Base-by-base conservation (phyloP, 176 grass and related monocot species). In the Musa beccarii region DNA sequence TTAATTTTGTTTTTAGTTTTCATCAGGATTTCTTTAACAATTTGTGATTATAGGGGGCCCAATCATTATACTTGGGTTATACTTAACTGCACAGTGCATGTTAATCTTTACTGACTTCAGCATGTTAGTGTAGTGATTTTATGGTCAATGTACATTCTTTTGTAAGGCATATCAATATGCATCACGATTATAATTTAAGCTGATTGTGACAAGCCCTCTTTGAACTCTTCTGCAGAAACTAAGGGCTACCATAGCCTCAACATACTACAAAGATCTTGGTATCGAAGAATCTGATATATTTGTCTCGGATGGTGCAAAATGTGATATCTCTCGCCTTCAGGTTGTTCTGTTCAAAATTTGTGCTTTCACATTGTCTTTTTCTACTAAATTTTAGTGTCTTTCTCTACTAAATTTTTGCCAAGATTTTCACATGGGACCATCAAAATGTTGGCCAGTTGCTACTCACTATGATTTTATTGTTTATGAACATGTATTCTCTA, bases 281-380 rank as follows among this genome's bases (percentile, higher is more conserved):
- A 94, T 98, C 74, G 81, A 89, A 51, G 90, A 98, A 76, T 59
- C 86, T 16, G 95, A 98, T 66, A 91, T 98, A 73, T 94, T 94
- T 79, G 90, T 98, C 73, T 98, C 95, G 75, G 95, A 98, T 84
- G 90, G 95, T 80, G 95, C 95, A 22, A 98, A 98, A 85, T 98
- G 95, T 87, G 90, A 98, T 77, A 98, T 98, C 74, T 94, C 95
- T 84, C 88, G 95, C 51, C 79, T 98, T 65, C 95, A 98, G 86
- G 94, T 97, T 81, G 28, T 70, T 70, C 17, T 20, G 19, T 25
- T 26, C 25, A 25, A 20, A 54, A 75, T 75, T 69, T 79, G 21
- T 49, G 2, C 9, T 22, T 63, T 69, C 29, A 3, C 52, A 17
- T 59, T 69, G 70, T 69, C 53, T 67, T 51, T 2, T 19, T 54